Evolutionary conservation across 306 rosid genomes (phyloP).

Genomic region (Ammopiptanthus mongolicus): DNA sequence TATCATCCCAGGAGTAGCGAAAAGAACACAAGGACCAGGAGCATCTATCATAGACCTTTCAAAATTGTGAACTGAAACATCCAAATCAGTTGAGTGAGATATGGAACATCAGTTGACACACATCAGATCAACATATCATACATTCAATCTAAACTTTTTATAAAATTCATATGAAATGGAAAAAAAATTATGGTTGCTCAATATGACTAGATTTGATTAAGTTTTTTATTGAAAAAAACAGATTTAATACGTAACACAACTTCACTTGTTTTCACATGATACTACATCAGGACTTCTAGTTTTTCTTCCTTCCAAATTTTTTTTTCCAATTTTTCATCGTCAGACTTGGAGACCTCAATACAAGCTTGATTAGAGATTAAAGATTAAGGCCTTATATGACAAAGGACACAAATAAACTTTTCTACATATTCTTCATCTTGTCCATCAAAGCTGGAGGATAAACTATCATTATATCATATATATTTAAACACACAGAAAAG

Average conservation of each 20-base stretch:
- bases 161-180: not conserved
- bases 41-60: conserved; percentile 75
- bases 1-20: conserved; percentile 97
- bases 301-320: not conserved
- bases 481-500: not conserved
- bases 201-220: not conserved
- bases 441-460: not conserved
- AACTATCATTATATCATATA: not conserved
- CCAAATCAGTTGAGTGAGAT: conserved; percentile 29
- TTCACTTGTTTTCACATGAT: not conserved
- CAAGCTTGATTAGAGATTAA: not conserved
- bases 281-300: not conserved
- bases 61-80: conserved; percentile 66
- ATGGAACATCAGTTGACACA: conserved; percentile 1
- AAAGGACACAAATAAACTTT: not conserved
- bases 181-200: not conserved
- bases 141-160: not conserved
- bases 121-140: conserved; percentile 9
- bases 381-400: not conserved
- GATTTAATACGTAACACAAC: not conserved
- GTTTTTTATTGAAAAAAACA: not conserved
- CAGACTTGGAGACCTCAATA: not conserved
- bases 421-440: not conserved
- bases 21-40: conserved; percentile 97
- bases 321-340: not conserved